Conservation (phyloP, 2,329 filamentous ascomycete genomes). For the Trichoderma citrinoviride region DNA sequence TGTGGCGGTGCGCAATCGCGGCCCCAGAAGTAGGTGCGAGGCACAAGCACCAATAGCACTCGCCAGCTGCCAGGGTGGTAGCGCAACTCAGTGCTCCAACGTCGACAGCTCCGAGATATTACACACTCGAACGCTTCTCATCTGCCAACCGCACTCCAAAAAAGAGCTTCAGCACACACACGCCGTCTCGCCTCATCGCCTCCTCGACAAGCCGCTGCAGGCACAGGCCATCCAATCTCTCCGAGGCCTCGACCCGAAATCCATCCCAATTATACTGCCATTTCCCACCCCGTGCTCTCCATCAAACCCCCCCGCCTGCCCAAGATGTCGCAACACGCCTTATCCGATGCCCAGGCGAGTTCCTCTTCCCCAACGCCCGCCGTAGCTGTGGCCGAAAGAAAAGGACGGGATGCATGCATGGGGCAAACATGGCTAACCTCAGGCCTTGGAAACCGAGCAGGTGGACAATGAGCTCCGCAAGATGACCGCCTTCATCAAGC, state of each 20-base stretch:
- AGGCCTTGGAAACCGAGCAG: conserved; percentile 46
- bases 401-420: not conserved
- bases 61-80: not conserved
- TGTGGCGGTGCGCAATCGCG: conserved; percentile 18
- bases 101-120: conserved; percentile 19
- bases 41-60: conserved; percentile 3
- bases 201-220: not conserved
- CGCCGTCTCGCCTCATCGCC: not conserved
- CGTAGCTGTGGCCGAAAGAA: conserved; percentile 22
- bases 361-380: not conserved
- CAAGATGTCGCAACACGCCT: conserved; percentile 92
- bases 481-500: conserved; percentile 99
- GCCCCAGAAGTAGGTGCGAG: conserved; percentile 18
- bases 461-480: conserved; percentile 98
- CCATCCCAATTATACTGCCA: not conserved
- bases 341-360: conserved; percentile 93
- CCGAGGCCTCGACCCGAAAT: not conserved
- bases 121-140: not conserved
- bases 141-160: not conserved
- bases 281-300: not conserved
- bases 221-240: not conserved
- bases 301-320: conserved; percentile 29
- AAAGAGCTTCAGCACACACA: not conserved
- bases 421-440: not conserved
- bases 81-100: conserved; percentile 14